Evolutionary conservation across 176 grass and related monocot genomes (phyloP), one percentile per base, ranked within the genome.

Genomic region (Miscanthus lutarioriparius): DNA sequence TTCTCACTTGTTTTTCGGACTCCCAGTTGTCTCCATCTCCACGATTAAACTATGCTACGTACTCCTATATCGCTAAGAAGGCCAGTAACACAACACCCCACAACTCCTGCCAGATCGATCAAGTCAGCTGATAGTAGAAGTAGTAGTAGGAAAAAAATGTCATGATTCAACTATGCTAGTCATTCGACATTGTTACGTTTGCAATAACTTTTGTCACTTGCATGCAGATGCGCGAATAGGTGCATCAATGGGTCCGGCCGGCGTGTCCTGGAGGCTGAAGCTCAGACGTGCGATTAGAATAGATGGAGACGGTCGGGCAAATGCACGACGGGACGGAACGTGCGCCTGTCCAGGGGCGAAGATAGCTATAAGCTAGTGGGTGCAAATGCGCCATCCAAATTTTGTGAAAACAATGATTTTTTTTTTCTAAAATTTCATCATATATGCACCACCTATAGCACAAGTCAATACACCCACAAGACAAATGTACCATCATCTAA

Each of bases 311-410:
- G 51, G 23, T 1, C 19, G 13, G 11, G 22, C 77, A 77, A 41
- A 33, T 49, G 32, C 32, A 82, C 17, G 35, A 26, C 33, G 17
- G 53, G 27, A 69, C 1, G 43, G 84, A 90, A 90, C 83, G 86
- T 78, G 83, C 58, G 15, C 56, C 36, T 86, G 79, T 39, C 84
- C 19, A 32, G n/a, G n/a, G n/a, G n/a, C n/a, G n/a, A n/a, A n/a
- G n/a, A n/a, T n/a, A n/a, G n/a, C n/a, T n/a, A n/a, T n/a, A n/a
- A n/a, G n/a, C n/a, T n/a, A n/a, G n/a, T n/a, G n/a, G n/a, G n/a
- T n/a, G n/a, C n/a, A n/a, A n/a, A n/a, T n/a, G n/a, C n/a, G n/a
- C n/a, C n/a, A n/a, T n/a, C n/a, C n/a, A n/a, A n/a, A n/a, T n/a
- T n/a, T n/a, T n/a, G n/a, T n/a, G n/a, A n/a, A n/a, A n/a, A n/a